These are phyloP conservation scores for Termitomyces sp. DNA, from an alignment of 768 basidiomycete genomes.

Conservation along the genomic window DNA sequence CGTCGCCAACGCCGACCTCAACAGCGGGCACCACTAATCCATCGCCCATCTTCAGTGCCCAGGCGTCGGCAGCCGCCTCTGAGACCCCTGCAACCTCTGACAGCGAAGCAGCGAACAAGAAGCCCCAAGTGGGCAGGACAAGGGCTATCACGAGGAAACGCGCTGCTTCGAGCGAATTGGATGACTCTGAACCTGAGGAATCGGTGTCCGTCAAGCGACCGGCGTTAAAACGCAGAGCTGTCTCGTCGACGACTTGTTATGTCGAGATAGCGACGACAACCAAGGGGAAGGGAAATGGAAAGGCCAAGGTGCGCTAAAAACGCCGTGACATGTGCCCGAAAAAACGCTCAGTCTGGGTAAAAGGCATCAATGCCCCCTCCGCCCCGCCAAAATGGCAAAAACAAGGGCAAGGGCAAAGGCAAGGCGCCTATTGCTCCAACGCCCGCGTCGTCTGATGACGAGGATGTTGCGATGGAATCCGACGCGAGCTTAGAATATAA, in stretches of 20 bases:
- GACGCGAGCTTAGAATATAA: conserved; percentile 41
- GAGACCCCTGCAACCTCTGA: conserved; percentile 60
- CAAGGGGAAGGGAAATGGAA: conserved; percentile 19
- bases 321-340: not conserved
- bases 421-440: conserved; percentile 33
- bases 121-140: conserved; percentile 17
- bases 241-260: conserved; percentile 29
- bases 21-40: conserved; percentile 43
- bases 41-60: conserved; percentile 52
- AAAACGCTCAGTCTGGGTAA: not conserved
- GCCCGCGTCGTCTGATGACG: conserved; percentile 28
- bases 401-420: conserved; percentile 39
- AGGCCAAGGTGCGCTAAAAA: conserved; percentile 23
- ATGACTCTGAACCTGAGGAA: conserved; percentile 21
- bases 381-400: conserved; percentile 9
- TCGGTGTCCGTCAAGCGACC: conserved; percentile 27
- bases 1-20: conserved; percentile 33
- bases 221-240: conserved; percentile 33
- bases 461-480: conserved; percentile 28
- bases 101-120: conserved; percentile 24
- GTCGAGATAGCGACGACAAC: conserved; percentile 29
- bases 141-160: conserved; percentile 22
- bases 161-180: conserved; percentile 22
- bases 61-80: conserved; percentile 38
- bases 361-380: conserved; percentile 11